Percentiles rank a stretch among this genome's conserved stretches.
Evolutionary conservation across 768 basidiomycete genomes (phyloP).

Genomic region (Erythrobasidium yunnanense): DNA sequence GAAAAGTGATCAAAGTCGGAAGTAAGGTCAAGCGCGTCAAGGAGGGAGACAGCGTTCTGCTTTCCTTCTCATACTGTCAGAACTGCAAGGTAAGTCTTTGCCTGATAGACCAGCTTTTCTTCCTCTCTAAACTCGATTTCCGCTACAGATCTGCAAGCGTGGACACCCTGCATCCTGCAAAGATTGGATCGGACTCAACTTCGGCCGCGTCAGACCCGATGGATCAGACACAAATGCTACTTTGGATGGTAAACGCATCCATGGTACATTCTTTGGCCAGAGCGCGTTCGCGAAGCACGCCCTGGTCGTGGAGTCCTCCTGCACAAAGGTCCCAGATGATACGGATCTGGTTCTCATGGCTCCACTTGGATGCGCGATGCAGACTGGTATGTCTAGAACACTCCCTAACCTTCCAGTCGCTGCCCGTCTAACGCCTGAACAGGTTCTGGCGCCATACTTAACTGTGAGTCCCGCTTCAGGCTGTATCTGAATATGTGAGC

Average conservation of each 20-base stretch:
- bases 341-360: conserved; percentile 28
- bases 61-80: conserved; percentile 29
- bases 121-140: not conserved
- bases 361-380: conserved; percentile 35
- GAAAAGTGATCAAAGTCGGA: conserved; percentile 40
- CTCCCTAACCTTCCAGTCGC: no score
- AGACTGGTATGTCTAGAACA: no score
- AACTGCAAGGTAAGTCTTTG: conserved; percentile 30
- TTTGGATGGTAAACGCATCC: conserved; percentile 23
- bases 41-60: conserved; percentile 36
- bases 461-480: no score
- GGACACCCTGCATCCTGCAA: conserved; percentile 31
- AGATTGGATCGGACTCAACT: conserved; percentile 28
- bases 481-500: no score
- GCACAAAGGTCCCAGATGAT: conserved; percentile 23
- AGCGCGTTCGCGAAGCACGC: conserved; percentile 32
- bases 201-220: conserved; percentile 10
- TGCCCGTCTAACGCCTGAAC: no score
- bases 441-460: conserved; percentile 33
- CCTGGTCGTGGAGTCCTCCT: conserved; percentile 31
- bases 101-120: not conserved
- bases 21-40: conserved; percentile 42
- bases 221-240: conserved; percentile 27
- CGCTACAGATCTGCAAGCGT: conserved; percentile 20
- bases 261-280: conserved; percentile 38